These are phyloP conservation scores for Xylogone sp. DNA, from an alignment of 2,329 filamentous ascomycete species.

Conservation along the genomic window DNA sequence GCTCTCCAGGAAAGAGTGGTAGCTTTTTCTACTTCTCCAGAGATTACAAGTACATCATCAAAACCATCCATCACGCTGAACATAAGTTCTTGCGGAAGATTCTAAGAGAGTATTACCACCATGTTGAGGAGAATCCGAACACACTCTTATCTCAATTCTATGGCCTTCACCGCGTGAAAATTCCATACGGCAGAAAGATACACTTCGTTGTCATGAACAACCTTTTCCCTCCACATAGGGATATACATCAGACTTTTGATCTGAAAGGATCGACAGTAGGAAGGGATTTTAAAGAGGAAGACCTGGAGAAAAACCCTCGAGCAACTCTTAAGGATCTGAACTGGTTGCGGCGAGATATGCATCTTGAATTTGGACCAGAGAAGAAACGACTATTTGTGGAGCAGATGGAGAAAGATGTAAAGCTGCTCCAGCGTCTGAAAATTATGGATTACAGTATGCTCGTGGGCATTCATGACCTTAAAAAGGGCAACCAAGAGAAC, in stretches of 20 bases:
- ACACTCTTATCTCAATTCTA: slow-evolving; percentile 98
- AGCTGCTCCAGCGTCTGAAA: slow-evolving; percentile 78
- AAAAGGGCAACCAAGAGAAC: slow-evolving; percentile 92
- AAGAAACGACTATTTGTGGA: slow-evolving; percentile 87
- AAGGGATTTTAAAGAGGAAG: slow-evolving; percentile 84
- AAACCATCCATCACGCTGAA: slow-evolving; percentile 95
- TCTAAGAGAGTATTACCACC: slow-evolving; percentile 86
- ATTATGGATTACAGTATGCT: slow-evolving; percentile 99
- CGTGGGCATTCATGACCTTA: slow-evolving; percentile 88
- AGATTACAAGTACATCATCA: slow-evolving; percentile 99
- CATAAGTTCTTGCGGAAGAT: slow-evolving; percentile 84
- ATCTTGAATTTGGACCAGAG: slow-evolving; percentile 81
- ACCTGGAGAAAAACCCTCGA: slow-evolving; percentile 81
- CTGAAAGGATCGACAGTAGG: slow-evolving; percentile 95
- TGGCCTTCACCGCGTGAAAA: slow-evolving; percentile 94
- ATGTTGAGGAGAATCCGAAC: slow-evolving; percentile 91
- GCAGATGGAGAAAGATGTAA: slow-evolving; percentile 84
- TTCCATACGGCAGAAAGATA: slow-evolving; percentile 96
- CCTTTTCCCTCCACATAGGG: slow-evolving; percentile 91
- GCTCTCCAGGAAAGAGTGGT: slow-evolving; percentile 95
- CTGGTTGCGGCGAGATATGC: slow-evolving; percentile 82
- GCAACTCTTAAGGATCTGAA: slow-evolving; percentile 96
- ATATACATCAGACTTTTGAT: slow-evolving; percentile 97
- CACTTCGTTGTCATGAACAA: slow-evolving; percentile 99
- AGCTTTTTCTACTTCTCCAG: slow-evolving; percentile 99